Evolutionary conservation across 2,329 filamentous ascomycete genomes (phyloP).

Genomic region (Aaosphaeria pasadenensis): DNA sequence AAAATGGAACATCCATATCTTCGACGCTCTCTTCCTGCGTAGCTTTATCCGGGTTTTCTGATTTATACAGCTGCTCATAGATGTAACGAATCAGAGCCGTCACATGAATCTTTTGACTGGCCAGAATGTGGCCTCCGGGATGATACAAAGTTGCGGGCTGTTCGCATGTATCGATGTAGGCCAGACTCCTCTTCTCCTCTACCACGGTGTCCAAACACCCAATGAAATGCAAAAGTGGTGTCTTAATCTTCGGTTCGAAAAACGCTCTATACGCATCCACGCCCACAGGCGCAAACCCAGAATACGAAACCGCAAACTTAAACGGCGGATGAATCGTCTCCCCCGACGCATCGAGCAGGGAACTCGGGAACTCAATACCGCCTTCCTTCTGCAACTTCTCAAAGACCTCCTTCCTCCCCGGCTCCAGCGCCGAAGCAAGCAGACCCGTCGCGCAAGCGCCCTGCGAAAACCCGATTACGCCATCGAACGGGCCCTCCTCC

Average conservation of each 20-base stretch:
- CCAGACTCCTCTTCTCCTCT: constrained; percentile 68
- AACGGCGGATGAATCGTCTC: constrained; percentile 51
- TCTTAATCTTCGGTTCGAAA: constrained; percentile 72
- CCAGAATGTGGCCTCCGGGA: constrained; percentile 88
- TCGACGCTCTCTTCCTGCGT: constrained; percentile 57
- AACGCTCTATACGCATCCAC: constrained; percentile 63
- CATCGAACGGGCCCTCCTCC: constrained; percentile 33
- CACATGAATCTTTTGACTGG: constrained; percentile 75
- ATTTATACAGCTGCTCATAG: constrained; percentile 47
- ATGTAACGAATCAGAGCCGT: constrained; percentile 74
- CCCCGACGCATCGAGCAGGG: constrained; percentile 39
- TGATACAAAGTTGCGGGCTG: constrained; percentile 62
- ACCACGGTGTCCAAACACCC: constrained; percentile 87
- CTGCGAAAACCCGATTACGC: constrained; percentile 36
- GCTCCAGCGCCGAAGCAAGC: constrained; percentile 69
- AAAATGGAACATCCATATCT: constrained; percentile 69
- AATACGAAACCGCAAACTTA: constrained; percentile 74
- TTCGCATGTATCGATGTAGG: constrained; percentile 64
- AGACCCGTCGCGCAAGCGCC: constrained; percentile 63
- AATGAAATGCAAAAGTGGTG: constrained; percentile 77
- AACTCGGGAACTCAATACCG: constrained; percentile 52
- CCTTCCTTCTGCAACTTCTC: constrained; percentile 34
- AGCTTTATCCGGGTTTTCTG: constrained; percentile 28
- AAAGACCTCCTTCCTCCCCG: constrained; percentile 48
- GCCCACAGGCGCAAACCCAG: constrained; percentile 67